Conservation (phyloP, 2,329 filamentous ascomycete species). For the Apiospora aurea region DNA sequence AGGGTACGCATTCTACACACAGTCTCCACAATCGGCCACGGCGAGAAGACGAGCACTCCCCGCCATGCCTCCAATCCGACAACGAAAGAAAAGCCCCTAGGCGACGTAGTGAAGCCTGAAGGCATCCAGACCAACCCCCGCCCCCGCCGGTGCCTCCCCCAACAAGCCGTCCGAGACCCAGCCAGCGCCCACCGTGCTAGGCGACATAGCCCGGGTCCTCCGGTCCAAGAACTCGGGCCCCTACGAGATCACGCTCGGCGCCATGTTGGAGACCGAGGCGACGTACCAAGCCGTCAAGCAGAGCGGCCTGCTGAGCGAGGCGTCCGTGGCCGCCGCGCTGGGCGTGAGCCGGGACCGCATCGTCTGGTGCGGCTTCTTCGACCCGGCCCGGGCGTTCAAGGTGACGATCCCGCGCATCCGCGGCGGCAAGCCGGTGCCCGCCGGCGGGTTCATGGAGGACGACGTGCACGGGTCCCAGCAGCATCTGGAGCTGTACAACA, state of each 20-base stretch:
- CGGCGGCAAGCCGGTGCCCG: conserved; percentile 30
- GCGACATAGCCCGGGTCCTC: conserved; percentile 50
- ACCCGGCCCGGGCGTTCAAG: conserved; percentile 56
- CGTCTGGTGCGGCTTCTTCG: conserved; percentile 50
- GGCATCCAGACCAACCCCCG: neutral
- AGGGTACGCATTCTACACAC: neutral
- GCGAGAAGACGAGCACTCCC: neutral
- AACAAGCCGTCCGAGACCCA: conserved; percentile 22
- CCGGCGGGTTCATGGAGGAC: conserved; percentile 42
- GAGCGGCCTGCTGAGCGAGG: conserved; percentile 44
- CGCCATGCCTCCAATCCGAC: neutral
- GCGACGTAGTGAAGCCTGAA: neutral
- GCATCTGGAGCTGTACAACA: conserved; percentile 36
- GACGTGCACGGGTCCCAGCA: conserved; percentile 42
- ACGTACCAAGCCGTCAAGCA: conserved; percentile 46
- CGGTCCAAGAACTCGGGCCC: conserved; percentile 54
- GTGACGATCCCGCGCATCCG: conserved; percentile 46
- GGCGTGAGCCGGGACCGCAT: conserved; percentile 38
- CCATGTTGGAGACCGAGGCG: conserved; percentile 49
- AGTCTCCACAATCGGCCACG: neutral
- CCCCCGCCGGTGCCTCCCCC: neutral
- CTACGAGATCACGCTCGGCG: conserved; percentile 51
- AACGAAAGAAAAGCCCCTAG: neutral
- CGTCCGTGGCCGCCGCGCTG: conserved; percentile 45
- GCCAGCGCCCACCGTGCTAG: conserved; percentile 27